Percentiles rank a stretch among this genome's conserved stretches.
Evolutionary conservation across 2,329 filamentous ascomycete species (phyloP).

Genomic region (Tympanopsis confertula): DNA sequence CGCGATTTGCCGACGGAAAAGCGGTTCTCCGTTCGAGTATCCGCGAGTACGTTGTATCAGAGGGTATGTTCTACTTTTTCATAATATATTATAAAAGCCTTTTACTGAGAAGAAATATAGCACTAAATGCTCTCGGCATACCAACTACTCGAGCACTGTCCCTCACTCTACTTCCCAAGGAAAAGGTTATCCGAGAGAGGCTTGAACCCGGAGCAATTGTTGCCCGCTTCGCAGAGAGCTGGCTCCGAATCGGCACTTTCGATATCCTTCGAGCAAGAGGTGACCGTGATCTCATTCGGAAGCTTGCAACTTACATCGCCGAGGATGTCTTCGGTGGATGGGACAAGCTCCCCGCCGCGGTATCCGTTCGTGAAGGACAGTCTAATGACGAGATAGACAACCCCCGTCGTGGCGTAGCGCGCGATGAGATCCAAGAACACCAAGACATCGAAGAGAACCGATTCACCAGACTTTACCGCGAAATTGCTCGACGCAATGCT

Average conservation of each 20-base stretch:
- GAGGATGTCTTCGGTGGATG: conserved; percentile 82
- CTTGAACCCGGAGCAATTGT: conserved; percentile 88
- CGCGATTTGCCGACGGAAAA: conserved; percentile 88
- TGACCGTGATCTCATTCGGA: conserved; percentile 63
- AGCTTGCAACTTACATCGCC: conserved; percentile 70
- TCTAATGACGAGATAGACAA: conserved; percentile 23
- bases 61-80: conserved; percentile 27
- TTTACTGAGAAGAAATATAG: not conserved
- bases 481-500: conserved; percentile 77
- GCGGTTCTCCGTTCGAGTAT: conserved; percentile 88
- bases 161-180: conserved; percentile 63
- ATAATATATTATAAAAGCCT: not conserved
- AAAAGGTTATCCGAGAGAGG: conserved; percentile 65
- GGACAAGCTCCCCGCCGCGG: conserved; percentile 58
- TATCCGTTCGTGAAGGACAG: conserved; percentile 36
- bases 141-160: conserved; percentile 79
- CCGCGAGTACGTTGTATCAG: conserved; percentile 84
- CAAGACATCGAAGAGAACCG: conserved; percentile 66
- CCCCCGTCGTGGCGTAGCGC: conserved; percentile 38
- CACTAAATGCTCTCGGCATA: conserved; percentile 72
- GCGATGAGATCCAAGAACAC: conserved; percentile 54
- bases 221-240: conserved; percentile 77
- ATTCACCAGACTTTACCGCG: conserved; percentile 76
- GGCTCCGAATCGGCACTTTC: conserved; percentile 91
- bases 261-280: conserved; percentile 77